These are phyloP conservation scores for Cutaneotrichosporon sp. DNA, from an alignment of 1,284 basidiomycete genomes.

Conservation along the genomic window DNA sequence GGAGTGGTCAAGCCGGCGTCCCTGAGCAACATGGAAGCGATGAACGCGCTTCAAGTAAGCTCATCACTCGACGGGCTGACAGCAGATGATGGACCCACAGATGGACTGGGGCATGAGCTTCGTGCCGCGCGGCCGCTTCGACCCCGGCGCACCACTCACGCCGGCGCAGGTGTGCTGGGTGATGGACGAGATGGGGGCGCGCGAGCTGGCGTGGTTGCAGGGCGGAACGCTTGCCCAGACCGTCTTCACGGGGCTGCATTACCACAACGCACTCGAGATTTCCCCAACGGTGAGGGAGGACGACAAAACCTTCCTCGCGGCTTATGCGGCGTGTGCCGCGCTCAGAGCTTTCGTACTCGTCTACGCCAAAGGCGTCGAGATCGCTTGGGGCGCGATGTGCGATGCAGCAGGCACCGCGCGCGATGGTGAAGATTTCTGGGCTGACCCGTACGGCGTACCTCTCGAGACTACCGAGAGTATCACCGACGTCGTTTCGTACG, in stretches of 20 bases:
- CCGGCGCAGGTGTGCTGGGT: conserved; percentile 82
- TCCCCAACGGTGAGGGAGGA: conserved; percentile 54
- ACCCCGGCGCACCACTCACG: conserved; percentile 64
- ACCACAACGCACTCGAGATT: conserved; percentile 59
- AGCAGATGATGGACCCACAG: conserved; percentile 74
- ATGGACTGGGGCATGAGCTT: conserved; percentile 73
- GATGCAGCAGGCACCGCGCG: conserved; percentile 59
- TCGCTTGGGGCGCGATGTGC: conserved; percentile 74
- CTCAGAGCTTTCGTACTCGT: conserved; percentile 70
- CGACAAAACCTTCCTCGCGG: conserved; percentile 1
- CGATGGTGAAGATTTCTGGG: conserved; percentile 86
- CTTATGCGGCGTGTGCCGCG: conserved; percentile 64
- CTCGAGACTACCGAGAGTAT: conserved; percentile 70
- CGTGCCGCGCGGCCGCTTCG: conserved; percentile 59
- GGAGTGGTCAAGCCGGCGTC: conserved; percentile 67
- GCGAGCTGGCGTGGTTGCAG: conserved; percentile 85
- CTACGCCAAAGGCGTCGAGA: conserved; percentile 76
- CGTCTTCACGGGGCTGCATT: conserved; percentile 75
- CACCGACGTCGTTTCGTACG: conserved; percentile 59
- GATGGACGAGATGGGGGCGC: conserved; percentile 72
- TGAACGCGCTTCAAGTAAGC: conserved; percentile 79
- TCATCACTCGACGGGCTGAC: background rate
- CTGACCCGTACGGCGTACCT: conserved; percentile 78
- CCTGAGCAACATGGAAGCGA: conserved; percentile 75
- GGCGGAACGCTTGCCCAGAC: conserved; percentile 83